Conservation (phyloP, 2,329 filamentous ascomycete species). For the Colletotrichum musicola region DNA sequence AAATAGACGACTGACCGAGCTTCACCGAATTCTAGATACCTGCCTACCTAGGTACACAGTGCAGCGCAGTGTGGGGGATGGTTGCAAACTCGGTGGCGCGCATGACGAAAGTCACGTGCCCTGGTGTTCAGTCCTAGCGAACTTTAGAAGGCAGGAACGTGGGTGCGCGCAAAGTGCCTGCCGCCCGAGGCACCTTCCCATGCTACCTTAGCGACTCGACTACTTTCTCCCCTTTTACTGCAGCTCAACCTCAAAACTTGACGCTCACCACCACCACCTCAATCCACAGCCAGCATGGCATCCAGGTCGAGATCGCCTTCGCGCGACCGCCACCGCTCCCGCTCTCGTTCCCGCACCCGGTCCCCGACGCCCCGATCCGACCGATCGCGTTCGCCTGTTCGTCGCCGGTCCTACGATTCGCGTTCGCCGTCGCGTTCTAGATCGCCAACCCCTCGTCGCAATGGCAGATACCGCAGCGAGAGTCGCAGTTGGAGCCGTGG, state of each 20-base stretch:
- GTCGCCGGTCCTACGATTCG: slow-evolving; percentile 49
- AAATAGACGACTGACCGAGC: background rate
- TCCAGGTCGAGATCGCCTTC: slow-evolving; percentile 41
- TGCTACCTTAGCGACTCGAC: background rate
- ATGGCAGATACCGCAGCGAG: slow-evolving; percentile 49
- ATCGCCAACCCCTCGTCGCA: slow-evolving; percentile 49
- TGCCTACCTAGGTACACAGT: too few species aligned
- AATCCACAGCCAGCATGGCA: slow-evolving; percentile 28
- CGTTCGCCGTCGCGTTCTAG: slow-evolving; percentile 47
- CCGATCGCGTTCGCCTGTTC: slow-evolving; percentile 49
- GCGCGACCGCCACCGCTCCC: slow-evolving; percentile 49
- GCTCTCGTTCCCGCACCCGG: slow-evolving; percentile 52
- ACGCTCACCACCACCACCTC: background rate
- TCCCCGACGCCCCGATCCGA: slow-evolving; percentile 51
- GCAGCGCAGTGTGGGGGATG: background rate
- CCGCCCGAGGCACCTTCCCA: slow-evolving; percentile 7
- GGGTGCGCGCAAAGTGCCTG: slow-evolving; percentile 10
- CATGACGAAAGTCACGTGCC: slow-evolving; percentile 4
- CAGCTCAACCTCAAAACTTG: background rate
- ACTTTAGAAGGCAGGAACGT: background rate
- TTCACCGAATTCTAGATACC: background rate
- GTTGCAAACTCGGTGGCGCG: background rate
- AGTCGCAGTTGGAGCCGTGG: slow-evolving; percentile 48
- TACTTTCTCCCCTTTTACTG: background rate
- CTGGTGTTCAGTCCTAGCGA: background rate